These are phyloP conservation scores for Suillus placidus DNA, from an alignment of 768 basidiomycete species.

Conservation along the genomic window DNA sequence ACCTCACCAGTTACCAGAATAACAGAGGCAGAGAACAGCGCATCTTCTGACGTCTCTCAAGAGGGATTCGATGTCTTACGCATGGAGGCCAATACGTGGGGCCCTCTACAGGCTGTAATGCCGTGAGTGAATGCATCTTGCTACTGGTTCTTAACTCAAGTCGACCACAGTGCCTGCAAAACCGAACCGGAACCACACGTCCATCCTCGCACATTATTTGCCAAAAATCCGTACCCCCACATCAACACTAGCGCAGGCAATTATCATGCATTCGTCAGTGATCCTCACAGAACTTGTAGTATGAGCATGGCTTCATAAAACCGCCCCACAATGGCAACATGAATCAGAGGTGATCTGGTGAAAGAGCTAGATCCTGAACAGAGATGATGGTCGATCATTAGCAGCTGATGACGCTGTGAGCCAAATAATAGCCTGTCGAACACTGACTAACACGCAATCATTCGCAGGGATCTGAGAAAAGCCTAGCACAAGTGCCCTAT, in stretches of 20 bases:
- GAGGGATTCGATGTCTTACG: constrained; percentile 64
- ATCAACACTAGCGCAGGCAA: constrained; percentile 69
- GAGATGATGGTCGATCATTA: constrained; percentile 58
- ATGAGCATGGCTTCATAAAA: constrained; percentile 85
- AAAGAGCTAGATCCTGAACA: constrained; percentile 76
- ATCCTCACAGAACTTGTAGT: constrained; percentile 77
- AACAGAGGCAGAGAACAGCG: constrained; percentile 49
- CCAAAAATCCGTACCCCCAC: constrained; percentile 81
- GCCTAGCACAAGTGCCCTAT: constrained; percentile 75
- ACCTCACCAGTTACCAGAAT: constrained; percentile 40
- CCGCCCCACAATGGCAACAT: constrained; percentile 56
- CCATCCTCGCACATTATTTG: constrained; percentile 56
- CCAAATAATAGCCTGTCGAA: constrained; percentile 4
- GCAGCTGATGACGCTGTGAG: constrained; percentile 80
- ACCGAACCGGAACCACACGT: constrained; percentile 49
- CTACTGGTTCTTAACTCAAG: neutral
- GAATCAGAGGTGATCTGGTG: constrained; percentile 53
- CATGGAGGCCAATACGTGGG: constrained; percentile 84
- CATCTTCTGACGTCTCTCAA: constrained; percentile 38
- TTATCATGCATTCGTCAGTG: constrained; percentile 67
- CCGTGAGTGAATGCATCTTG: constrained; percentile 50
- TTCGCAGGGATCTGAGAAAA: constrained; percentile 76
- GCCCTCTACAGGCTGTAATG: constrained; percentile 73
- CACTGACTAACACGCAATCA: neutral
- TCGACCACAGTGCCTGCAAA: constrained; percentile 61